Evolutionary conservation across 2,329 filamentous ascomycete species (phyloP).

Genomic region (Colletotrichum agaves): DNA sequence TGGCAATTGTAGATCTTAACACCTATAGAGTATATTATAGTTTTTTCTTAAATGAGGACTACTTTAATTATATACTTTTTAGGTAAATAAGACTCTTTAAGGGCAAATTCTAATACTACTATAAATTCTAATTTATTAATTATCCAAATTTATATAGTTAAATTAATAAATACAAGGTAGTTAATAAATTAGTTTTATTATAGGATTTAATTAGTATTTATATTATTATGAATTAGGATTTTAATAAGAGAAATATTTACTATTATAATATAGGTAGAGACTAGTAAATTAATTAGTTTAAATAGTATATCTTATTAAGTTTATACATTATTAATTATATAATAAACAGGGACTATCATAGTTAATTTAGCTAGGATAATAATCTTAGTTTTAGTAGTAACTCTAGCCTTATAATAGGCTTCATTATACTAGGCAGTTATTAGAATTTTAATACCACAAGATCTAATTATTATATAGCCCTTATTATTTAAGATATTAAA

Average conservation of each 20-base stretch:
- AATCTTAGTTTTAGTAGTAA: too few species aligned
- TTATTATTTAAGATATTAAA: neutral
- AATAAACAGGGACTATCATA: neutral
- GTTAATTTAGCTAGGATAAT: too few species aligned
- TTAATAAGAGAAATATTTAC: neutral
- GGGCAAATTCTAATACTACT: neutral
- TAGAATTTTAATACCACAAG: neutral
- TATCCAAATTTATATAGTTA: neutral
- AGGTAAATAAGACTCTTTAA: neutral
- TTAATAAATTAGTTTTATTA: neutral
- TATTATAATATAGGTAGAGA: neutral
- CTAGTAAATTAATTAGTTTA: neutral
- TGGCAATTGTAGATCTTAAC: neutral
- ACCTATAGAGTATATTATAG: neutral
- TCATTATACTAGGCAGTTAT: neutral
- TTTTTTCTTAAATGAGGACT: neutral
- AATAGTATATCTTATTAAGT: neutral
- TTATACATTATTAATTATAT: neutral
- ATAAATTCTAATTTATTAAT: neutral
- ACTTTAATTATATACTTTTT: neutral
- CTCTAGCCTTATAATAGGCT: neutral
- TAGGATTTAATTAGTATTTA: neutral
- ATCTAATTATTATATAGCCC: neutral
- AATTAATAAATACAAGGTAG: neutral
- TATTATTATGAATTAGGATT: neutral